Percentiles rank a stretch among this genome's conserved stretches.
Evolutionary conservation across 2,329 filamentous ascomycete genomes (phyloP).

Genomic region (Calonectria naviculata): DNA sequence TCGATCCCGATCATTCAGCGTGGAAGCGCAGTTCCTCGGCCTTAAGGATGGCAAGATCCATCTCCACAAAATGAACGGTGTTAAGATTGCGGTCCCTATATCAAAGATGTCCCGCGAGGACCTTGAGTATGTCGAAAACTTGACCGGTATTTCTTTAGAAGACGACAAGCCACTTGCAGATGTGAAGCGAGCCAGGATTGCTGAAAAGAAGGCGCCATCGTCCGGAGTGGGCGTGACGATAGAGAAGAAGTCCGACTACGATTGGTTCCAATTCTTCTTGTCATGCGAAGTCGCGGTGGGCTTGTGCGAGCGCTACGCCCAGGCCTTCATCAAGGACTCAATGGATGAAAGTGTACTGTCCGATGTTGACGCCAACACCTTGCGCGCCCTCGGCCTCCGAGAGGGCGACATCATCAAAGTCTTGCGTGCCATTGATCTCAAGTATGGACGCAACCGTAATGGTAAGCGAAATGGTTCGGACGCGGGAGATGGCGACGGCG

Average conservation of each 20-base stretch:
- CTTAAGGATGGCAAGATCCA: conserved; percentile 97
- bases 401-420: conserved; percentile 98
- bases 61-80: conserved; percentile 96
- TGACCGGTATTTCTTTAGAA: conserved; percentile 89
- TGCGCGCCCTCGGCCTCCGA: conserved; percentile 91
- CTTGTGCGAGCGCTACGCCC: conserved; percentile 93
- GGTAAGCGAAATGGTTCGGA: conserved; percentile 48
- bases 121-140: conserved; percentile 91
- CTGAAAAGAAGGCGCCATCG: conserved; percentile 38
- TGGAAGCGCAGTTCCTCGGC: conserved; percentile 95
- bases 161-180: conserved; percentile 95
- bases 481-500: conserved; percentile 69
- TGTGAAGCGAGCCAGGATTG: conserved; percentile 69
- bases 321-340: conserved; percentile 88
- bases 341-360: conserved; percentile 96
- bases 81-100: conserved; percentile 97
- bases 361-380: conserved; percentile 84
- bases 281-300: conserved; percentile 91
- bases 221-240: conserved; percentile 68
- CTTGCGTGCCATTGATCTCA: conserved; percentile 87
- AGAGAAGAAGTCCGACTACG: conserved; percentile 80
- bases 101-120: conserved; percentile 96
- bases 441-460: conserved; percentile 71
- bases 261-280: conserved; percentile 99
- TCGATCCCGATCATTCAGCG: conserved; percentile 93